phyloP scores from a whole-genome alignment of 352 stramenopile genomes.

The Phytophthora lateralis region DNA sequence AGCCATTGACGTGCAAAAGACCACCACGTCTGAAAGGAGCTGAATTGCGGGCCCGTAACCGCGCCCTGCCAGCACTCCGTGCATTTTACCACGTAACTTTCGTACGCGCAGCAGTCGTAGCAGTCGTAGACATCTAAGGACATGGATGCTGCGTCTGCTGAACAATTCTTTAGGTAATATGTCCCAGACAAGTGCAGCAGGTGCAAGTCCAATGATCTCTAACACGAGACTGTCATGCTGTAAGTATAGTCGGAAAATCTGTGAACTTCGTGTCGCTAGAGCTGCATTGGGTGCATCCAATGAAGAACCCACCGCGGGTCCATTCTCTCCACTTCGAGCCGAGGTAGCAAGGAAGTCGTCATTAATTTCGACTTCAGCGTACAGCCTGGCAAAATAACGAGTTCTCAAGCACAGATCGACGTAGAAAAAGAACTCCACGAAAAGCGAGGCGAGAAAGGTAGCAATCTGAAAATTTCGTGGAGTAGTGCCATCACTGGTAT shows the following conservation, averaged over 20 bases:
- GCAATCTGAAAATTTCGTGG: constrained; percentile 40
- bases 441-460: constrained; percentile 38
- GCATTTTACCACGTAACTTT: constrained; percentile 45
- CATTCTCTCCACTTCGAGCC: background rate
- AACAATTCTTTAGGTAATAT: constrained; percentile 57
- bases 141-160: constrained; percentile 23
- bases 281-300: constrained; percentile 2
- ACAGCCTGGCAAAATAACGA: constrained; percentile 45
- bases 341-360: constrained; percentile 17
- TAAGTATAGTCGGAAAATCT: constrained; percentile 43
- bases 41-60: constrained; percentile 45
- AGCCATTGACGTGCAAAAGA: constrained; percentile 44
- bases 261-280: constrained; percentile 20
- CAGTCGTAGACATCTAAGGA: constrained; percentile 46
- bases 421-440: constrained; percentile 69
- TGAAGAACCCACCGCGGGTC: constrained; percentile 6
- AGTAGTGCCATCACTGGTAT: constrained; percentile 34
- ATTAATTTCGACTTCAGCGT: constrained; percentile 9
- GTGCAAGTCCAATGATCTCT: constrained; percentile 37
- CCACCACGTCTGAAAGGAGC: constrained; percentile 56
- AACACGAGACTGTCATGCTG: constrained; percentile 45
- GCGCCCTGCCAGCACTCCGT: constrained; percentile 50
- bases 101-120: constrained; percentile 55
- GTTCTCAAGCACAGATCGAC: constrained; percentile 50
- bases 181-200: constrained; percentile 65